Evolutionary conservation across 768 basidiomycete genomes (phyloP), one percentile per base, ranked within the genome.

Genomic region (Collybia mongolica): DNA sequence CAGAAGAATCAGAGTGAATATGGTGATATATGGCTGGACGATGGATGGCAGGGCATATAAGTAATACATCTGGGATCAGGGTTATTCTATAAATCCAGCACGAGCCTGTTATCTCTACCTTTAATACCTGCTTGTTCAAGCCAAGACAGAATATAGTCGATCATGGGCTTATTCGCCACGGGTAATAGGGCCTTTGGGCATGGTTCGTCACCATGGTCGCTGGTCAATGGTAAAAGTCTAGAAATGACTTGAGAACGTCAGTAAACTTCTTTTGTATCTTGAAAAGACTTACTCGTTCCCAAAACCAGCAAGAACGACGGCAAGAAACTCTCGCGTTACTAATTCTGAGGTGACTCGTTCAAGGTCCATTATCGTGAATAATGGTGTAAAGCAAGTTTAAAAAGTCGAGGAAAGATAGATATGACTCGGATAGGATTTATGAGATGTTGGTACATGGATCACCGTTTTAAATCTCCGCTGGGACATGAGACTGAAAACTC

Each of bases 101-200:
- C 11, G 7, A 14, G 7, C 7, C n/a, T 14, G 32, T 32, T 6
- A 32, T 32, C 3, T 14, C 32, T 47, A 88, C 94, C 92, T 74
- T 80, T 82, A 29, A 97, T 83, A 18, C 92, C 91, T 9, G 92
- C 85, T 37, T 88, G 80, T 58, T 96, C 90, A 23, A 98, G 67
- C 95, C 95, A 98, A 6, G 81, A 74, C 22, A 98, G 74, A 6
- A 82, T 78, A 56, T 90, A 89, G 62, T 92, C 87, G 51, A 98
- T 75, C 72, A 97, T 82, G 1, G 94, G 92, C 54, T 77, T 87
- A 60, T 97, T 96, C 20, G 84, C 91, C 29, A 98, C 77, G 6
- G 93, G 91, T 5, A 97, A 75, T 6, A 98, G 71, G 6, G 93
- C 88, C 64, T 98, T 98, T 36, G 91, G 89, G 64, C 81, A 88